These are phyloP conservation scores for Starmerella cellae DNA, from an alignment of 805 yeast species.

Conservation along the genomic window DNA sequence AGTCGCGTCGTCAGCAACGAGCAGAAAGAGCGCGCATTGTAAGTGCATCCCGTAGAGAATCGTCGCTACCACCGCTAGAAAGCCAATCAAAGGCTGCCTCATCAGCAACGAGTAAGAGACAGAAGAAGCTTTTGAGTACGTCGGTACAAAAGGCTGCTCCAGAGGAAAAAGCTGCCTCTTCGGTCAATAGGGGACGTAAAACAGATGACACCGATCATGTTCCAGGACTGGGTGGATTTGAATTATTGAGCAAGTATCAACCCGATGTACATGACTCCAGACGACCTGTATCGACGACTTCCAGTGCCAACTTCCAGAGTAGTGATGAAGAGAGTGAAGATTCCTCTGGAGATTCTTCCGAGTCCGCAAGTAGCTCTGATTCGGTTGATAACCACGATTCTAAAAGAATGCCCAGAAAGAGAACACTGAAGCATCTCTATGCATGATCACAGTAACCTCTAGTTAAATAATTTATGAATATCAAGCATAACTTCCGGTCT, in stretches of 20 bases:
- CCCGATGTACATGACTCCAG: conserved; percentile 6
- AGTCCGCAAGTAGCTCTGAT: neutral
- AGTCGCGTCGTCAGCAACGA: conserved; percentile 1
- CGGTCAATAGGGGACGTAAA: too few species aligned
- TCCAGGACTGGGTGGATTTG: conserved; percentile 11
- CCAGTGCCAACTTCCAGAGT: neutral
- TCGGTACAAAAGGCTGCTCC: too few species aligned
- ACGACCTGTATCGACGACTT: neutral
- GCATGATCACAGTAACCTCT: neutral
- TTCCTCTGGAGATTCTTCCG: neutral
- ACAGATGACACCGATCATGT: too few species aligned
- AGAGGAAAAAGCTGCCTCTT: too few species aligned
- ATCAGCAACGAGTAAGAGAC: too few species aligned
- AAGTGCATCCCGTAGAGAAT: conserved; percentile 1
- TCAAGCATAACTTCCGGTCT: too few species aligned
- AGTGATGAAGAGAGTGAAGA: conserved; percentile 5
- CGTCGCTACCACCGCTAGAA: neutral
- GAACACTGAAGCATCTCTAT: neutral
- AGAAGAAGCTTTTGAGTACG: too few species aligned
- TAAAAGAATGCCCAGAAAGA: neutral
- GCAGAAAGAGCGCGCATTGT: neutral
- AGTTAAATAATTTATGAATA: neutral
- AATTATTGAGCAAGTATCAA: neutral
- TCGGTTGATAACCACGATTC: neutral
- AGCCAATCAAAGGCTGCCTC: too few species aligned